A percentile compares a stretch with the other conserved stretches of the same genome.
Evolutionary conservation across 2,329 filamentous ascomycete species (phyloP).

Genomic region (Reticulascus tulasneorum): DNA sequence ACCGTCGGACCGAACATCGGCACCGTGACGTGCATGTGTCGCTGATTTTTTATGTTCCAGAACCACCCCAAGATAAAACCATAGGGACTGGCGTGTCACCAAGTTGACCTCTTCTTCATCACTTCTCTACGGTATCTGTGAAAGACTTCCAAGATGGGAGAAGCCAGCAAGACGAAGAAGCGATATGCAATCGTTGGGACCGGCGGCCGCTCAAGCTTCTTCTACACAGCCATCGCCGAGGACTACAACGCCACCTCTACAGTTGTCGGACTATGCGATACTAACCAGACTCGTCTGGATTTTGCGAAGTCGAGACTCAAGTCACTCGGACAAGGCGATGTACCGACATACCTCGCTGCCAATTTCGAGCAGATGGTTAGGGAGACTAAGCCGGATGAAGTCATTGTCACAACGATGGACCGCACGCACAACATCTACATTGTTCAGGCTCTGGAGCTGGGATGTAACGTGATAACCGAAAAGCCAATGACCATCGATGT

Average conservation of each 20-base stretch:
- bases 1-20: too few relatives aligned
- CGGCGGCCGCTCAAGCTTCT: constrained; percentile 57
- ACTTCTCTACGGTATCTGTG: too few relatives aligned
- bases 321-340: constrained; percentile 38
- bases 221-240: constrained; percentile 53
- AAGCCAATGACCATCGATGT: constrained; percentile 51
- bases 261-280: constrained; percentile 56
- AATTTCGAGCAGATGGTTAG: constrained; percentile 56
- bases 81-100: too few relatives aligned
- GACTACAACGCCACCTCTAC: constrained; percentile 46
- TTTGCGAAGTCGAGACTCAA: constrained; percentile 49
- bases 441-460: constrained; percentile 49
- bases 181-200: constrained; percentile 56
- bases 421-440: constrained; percentile 59
- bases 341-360: constrained; percentile 50
- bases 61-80: too few relatives aligned
- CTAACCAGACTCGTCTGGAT: constrained; percentile 56
- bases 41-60: too few relatives aligned
- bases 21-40: too few relatives aligned
- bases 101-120: too few relatives aligned
- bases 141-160: constrained; percentile 2
- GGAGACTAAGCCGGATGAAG: constrained; percentile 54
- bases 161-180: constrained; percentile 24
- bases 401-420: constrained; percentile 62
- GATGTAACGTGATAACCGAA: constrained; percentile 45